A percentile compares a stretch with the other conserved stretches of the same genome.
These are phyloP conservation scores for Rhizophagus clarus DNA, from an alignment of 192 early-diverging fungal genomes.

Conservation along the genomic window DNA sequence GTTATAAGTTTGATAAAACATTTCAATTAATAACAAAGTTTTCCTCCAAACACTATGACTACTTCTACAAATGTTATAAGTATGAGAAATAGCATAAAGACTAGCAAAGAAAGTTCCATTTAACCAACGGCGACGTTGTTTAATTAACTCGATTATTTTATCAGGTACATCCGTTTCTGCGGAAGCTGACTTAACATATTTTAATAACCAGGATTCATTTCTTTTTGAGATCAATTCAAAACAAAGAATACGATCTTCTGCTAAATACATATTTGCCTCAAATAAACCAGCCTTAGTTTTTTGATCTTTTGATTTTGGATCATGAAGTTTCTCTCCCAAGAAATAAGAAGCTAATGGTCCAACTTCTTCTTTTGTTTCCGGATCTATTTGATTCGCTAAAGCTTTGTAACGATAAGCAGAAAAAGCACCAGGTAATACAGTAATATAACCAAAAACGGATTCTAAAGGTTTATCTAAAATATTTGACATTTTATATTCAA, in stretches of 20 bases:
- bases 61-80: conserved; percentile 73
- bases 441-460: conserved; percentile 84
- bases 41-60: conserved; percentile 75
- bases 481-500: conserved; percentile 73
- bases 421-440: conserved; percentile 85
- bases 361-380: conserved; percentile 18
- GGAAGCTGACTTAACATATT: conserved; percentile 67
- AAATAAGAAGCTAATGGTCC: conserved; percentile 77
- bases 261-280: conserved; percentile 79
- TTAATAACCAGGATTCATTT: conserved; percentile 66
- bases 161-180: conserved; percentile 87
- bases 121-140: conserved; percentile 94
- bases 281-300: conserved; percentile 61
- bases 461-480: conserved; percentile 71
- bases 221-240: conserved; percentile 83
- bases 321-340: conserved; percentile 60
- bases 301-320: neutral
- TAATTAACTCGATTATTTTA: conserved; percentile 83
- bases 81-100: conserved; percentile 81
- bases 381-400: conserved; percentile 59
- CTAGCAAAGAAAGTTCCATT: conserved; percentile 93
- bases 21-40: conserved; percentile 72
- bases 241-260: conserved; percentile 83
- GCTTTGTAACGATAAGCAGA: conserved; percentile 80
- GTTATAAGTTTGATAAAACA: conserved; percentile 79